phyloP scores from a whole-genome alignment of 2,329 filamentous ascomycete genomes.

The Penicillium verrucosum region DNA sequence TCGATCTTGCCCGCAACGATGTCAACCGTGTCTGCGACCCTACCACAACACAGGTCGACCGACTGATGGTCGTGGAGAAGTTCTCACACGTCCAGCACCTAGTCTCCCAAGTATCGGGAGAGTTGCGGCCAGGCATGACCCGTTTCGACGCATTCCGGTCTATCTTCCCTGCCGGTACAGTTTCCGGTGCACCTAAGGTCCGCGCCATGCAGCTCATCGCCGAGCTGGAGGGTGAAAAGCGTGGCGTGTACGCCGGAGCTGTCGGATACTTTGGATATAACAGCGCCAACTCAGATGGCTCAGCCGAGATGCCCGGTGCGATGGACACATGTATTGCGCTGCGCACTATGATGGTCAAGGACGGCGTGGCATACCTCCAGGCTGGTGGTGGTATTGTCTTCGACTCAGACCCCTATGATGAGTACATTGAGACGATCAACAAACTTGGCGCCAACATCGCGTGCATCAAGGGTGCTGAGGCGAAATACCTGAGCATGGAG shows the following conservation, averaged over 20 bases:
- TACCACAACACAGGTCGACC: constrained; percentile 81
- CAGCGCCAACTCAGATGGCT: constrained; percentile 63
- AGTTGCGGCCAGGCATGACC: constrained; percentile 77
- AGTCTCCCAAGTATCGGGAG: constrained; percentile 89
- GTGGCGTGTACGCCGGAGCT: constrained; percentile 91
- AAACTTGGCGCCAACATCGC: constrained; percentile 88
- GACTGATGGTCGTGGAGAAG: constrained; percentile 87
- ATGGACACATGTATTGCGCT: constrained; percentile 87
- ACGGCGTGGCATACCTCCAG: constrained; percentile 87
- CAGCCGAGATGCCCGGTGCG: constrained; percentile 65
- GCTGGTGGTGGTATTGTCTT: constrained; percentile 85
- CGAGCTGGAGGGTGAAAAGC: constrained; percentile 88
- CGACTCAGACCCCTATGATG: constrained; percentile 84
- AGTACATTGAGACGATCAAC: constrained; percentile 96
- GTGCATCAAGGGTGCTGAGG: constrained; percentile 81
- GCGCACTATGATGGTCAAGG: constrained; percentile 91
- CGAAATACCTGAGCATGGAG: constrained; percentile 55
- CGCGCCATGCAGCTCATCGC: constrained; percentile 96
- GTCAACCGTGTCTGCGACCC: constrained; percentile 95
- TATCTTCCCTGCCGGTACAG: constrained; percentile 95
- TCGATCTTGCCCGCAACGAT: constrained; percentile 93
- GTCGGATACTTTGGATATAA: constrained; percentile 96
- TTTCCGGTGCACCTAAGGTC: constrained; percentile 93
- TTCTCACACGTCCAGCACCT: constrained; percentile 98
- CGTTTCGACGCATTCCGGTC: constrained; percentile 93